Percentiles rank a stretch among this genome's conserved stretches.
phyloP scores from a whole-genome alignment of 2,329 filamentous ascomycete genomes.

The Botryotinia narcissicola region DNA sequence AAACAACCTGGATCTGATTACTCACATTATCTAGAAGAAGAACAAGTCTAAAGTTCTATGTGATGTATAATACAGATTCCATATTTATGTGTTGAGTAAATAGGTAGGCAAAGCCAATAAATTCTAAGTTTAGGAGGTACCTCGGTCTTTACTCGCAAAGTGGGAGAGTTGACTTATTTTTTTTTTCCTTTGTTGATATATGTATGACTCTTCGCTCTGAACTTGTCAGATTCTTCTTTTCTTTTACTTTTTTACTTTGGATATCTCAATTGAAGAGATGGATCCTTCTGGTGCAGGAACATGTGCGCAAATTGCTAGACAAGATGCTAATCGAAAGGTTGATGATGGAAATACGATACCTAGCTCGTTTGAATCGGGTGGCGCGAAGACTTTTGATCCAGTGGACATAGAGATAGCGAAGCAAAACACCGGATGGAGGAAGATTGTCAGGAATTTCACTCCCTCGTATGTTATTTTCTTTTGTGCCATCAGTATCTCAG shows the following conservation, averaged over 20 bases:
- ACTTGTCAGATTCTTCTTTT: background rate
- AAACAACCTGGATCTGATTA: too few species aligned
- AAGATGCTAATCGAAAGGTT: background rate
- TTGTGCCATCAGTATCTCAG: background rate
- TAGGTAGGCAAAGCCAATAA: background rate
- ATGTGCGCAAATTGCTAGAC: background rate
- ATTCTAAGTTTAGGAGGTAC: background rate
- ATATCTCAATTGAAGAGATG: background rate
- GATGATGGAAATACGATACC: background rate
- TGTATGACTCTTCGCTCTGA: background rate
- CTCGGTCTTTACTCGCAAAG: background rate
- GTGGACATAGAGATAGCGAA: background rate
- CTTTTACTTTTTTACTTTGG: too few species aligned
- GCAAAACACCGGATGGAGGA: slow-evolving; percentile 27
- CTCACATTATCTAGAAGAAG: background rate
- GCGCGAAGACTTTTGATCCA: background rate
- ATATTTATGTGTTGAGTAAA: background rate
- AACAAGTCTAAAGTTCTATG: background rate
- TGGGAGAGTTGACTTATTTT: background rate
- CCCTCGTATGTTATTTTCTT: slow-evolving; percentile 46
- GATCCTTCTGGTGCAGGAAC: slow-evolving; percentile 7
- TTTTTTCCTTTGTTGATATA: background rate
- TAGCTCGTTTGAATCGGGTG: background rate
- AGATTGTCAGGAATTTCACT: slow-evolving; percentile 52
- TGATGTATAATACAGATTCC: background rate